Base-by-base conservation (phyloP, 768 basidiomycete genomes). In the Mycena galopus region DNA sequence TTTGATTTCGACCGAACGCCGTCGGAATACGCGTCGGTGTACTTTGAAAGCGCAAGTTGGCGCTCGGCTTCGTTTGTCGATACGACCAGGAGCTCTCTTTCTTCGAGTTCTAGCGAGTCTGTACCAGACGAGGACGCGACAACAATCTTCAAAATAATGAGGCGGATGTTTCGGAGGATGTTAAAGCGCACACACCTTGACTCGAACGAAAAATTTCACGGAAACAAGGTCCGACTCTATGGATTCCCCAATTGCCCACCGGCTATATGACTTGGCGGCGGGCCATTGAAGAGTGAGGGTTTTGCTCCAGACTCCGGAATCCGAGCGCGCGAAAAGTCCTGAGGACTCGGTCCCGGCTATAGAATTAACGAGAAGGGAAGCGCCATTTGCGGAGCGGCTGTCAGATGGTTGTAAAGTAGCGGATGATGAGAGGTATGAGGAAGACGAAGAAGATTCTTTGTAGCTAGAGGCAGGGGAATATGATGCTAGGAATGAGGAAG, bases 191-290 rank as follows among this genome's bases (percentile, higher is more conserved):
- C 76, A 75, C 67, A 94, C 91, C 88, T 93, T 93, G 74, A 92
- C 85, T 55, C 90, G 88, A 75, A 92, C 83, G 79, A 91, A 90
- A 80, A 94, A 96, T 78, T 87, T 88, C 64, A 94, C 88, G 63
- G 88, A 87, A 17, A 88, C 90, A 75, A 92, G 80, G 61, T 89
- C 85, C 50, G 92, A 92, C 73, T 87, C 84, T 75, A 94, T 88
- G 30, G 93, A 92, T 84, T 95, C 94, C 14, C 94, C 94, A 67
- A 93, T 88, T 11, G 93, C 88, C 93, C 94, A 96, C 23, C 92
- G 89, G 76, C 88, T 90, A 69, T 87, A 87, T 4, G 92, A 89
- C 77, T 91, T 92, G 65, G 87, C 81, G 39, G 88, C 87, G 17
- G 94, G 93, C 92, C 94, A 93, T 74, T 92, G 90, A 50, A 94